These are phyloP conservation scores for Cryptosporidium meleagridis DNA, from an alignment of 169 alveolate genomes.

Conservation along the genomic window DNA sequence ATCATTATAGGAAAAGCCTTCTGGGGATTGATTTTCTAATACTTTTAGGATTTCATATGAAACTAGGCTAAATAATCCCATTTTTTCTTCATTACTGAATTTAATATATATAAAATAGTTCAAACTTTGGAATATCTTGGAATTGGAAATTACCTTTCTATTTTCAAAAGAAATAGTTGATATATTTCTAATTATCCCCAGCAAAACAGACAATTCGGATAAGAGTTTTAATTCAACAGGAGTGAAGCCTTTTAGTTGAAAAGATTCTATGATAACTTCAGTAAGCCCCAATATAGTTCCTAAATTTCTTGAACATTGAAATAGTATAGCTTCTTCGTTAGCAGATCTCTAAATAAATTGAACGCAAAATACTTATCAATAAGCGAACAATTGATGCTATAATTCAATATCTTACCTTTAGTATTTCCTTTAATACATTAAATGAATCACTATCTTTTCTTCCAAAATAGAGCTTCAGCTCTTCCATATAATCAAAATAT, in stretches of 20 bases:
- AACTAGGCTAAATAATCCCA: conserved; percentile 16
- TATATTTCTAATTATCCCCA: conserved; percentile 36
- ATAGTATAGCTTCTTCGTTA: background rate
- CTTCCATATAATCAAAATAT: background rate
- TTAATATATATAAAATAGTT: background rate
- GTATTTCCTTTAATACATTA: background rate
- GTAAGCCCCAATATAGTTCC: background rate
- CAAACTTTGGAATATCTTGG: conserved; percentile 23
- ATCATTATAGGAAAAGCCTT: background rate
- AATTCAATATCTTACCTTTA: conserved; percentile 32
- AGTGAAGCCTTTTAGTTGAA: background rate
- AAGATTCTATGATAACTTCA: conserved; percentile 7
- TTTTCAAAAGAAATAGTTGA: conserved; percentile 34
- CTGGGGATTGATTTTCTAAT: background rate
- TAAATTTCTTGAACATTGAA: background rate
- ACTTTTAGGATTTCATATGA: conserved; percentile 2
- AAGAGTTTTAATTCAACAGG: background rate
- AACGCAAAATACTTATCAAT: background rate
- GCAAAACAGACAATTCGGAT: conserved; percentile 41
- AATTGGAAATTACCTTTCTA: conserved; percentile 17
- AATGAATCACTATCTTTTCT: conserved; percentile 13
- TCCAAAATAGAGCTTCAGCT: background rate
- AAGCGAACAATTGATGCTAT: background rate
- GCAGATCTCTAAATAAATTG: conserved; percentile 8
- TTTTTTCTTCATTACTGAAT: background rate